Evolutionary conservation across 768 basidiomycete genomes (phyloP).

Genomic region (Chlorophyllum brunneum): DNA sequence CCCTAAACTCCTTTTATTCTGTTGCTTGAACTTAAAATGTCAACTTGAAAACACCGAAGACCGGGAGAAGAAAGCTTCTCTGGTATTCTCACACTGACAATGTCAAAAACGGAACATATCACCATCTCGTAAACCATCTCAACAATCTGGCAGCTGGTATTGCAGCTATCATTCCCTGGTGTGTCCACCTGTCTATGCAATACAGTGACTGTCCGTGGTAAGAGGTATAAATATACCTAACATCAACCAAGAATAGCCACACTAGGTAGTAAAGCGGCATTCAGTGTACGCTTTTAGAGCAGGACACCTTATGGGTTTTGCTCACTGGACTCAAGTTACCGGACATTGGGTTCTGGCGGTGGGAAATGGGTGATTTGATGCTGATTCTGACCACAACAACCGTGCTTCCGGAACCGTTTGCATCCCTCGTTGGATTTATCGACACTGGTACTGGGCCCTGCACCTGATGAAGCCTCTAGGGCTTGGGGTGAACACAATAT

Average conservation of each 20-base stretch:
- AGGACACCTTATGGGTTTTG: slow-evolving; percentile 1
- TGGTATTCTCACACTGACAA: not conserved
- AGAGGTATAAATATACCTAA: not conserved
- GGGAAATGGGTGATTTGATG: not conserved
- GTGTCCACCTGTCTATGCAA: not conserved
- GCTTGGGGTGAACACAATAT: no score
- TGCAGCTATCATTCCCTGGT: not conserved
- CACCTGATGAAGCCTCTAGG: no score
- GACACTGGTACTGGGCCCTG: no score
- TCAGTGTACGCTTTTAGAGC: not conserved
- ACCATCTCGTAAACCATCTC: not conserved
- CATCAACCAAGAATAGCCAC: not conserved
- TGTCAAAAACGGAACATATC: slow-evolving; percentile 1
- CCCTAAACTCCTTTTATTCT: no score
- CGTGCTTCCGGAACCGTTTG: no score
- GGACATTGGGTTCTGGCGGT: slow-evolving; percentile 4
- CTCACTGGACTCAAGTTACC: slow-evolving; percentile 3
- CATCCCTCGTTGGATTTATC: no score
- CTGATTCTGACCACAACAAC: not conserved
- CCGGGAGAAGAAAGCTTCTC: slow-evolving; percentile 2
- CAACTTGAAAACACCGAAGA: no score
- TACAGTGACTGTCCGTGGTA: no score
- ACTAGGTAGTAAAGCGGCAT: slow-evolving; percentile 6
- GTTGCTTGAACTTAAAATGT: no score
- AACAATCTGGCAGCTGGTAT: not conserved